A percentile compares a stretch with the other conserved stretches of the same genome.
These are phyloP conservation scores for Podaxis mareebaensis DNA, from an alignment of 768 basidiomycete species.

Conservation along the genomic window DNA sequence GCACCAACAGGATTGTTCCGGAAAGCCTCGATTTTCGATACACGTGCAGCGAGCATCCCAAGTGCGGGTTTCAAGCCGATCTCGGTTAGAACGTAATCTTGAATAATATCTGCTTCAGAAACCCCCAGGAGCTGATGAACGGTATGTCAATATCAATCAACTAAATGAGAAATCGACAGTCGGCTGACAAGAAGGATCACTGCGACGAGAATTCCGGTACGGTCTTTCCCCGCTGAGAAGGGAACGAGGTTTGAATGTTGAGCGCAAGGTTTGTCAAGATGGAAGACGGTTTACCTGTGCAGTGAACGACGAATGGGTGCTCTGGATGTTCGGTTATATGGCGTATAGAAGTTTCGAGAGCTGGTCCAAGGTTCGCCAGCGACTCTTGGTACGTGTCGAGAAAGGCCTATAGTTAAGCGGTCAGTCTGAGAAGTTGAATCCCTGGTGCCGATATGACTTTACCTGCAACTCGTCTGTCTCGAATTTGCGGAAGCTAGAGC, in stretches of 20 bases:
- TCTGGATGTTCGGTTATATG: slow-evolving; percentile 39
- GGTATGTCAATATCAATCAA: background rate
- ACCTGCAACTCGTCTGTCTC: background rate
- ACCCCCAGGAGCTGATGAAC: slow-evolving; percentile 37
- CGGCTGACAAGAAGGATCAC: slow-evolving; percentile 32
- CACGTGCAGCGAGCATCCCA: slow-evolving; percentile 30
- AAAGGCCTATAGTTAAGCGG: background rate
- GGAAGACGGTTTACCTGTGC: slow-evolving; percentile 35
- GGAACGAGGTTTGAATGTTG: background rate
- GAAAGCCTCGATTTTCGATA: slow-evolving; percentile 29
- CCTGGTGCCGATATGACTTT: background rate
- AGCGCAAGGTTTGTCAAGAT: background rate
- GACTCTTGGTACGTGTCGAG: slow-evolving; percentile 20
- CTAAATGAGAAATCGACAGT: background rate
- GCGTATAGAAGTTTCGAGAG: slow-evolving; percentile 34
- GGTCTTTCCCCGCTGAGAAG: slow-evolving; percentile 41
- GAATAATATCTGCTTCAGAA: slow-evolving; percentile 36
- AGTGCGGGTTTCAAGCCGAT: slow-evolving; percentile 36
- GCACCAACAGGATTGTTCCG: slow-evolving; percentile 36
- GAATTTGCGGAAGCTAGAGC: slow-evolving; percentile 1
- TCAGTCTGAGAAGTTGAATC: background rate
- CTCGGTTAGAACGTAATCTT: slow-evolving; percentile 42
- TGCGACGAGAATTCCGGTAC: slow-evolving; percentile 40
- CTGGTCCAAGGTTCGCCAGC: slow-evolving; percentile 31
- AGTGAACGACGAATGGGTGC: slow-evolving; percentile 41